phyloP scores from a whole-genome alignment of 2,329 filamentous ascomycete species.

The Rhytidhysteron rufulum region DNA sequence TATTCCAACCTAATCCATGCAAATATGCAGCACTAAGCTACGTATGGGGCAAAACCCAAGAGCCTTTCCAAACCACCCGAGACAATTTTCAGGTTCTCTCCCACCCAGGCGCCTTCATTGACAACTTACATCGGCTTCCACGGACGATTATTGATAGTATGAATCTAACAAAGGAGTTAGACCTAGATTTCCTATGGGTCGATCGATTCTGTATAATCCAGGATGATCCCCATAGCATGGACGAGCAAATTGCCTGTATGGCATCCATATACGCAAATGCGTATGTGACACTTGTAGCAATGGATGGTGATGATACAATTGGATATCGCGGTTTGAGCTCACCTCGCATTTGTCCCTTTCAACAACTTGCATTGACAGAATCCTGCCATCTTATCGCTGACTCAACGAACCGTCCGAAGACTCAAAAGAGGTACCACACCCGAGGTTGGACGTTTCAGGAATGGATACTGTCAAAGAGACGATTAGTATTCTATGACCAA shows the following conservation, averaged over 20 bases:
- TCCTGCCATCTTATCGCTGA: conserved; percentile 1
- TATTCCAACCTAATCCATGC: too few relatives aligned
- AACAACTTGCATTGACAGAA: background rate
- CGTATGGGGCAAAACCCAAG: too few relatives aligned
- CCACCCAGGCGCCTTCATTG: too few relatives aligned
- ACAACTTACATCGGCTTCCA: too few relatives aligned
- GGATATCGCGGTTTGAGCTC: conserved; percentile 2
- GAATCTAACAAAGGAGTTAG: background rate
- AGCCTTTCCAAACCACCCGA: too few relatives aligned
- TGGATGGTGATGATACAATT: conserved; percentile 2
- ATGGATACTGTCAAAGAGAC: conserved; percentile 10
- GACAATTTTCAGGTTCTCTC: too few relatives aligned
- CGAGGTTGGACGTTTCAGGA: conserved; percentile 17
- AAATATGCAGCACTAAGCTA: too few relatives aligned
- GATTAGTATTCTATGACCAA: conserved; percentile 11
- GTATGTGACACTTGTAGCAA: conserved; percentile 8
- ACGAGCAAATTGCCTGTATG: conserved; percentile 3
- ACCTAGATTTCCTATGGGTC: conserved; percentile 7
- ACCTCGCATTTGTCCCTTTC: background rate
- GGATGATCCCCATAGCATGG: conserved; percentile 2
- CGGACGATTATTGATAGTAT: conserved; percentile 6
- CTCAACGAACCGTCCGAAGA: background rate
- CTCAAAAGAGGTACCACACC: conserved; percentile 1
- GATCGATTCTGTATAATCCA: conserved; percentile 10
- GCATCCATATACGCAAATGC: conserved; percentile 8